phyloP scores from a whole-genome alignment of 371 early-diverging fungal species.

The Apophysomyces variabilis region DNA sequence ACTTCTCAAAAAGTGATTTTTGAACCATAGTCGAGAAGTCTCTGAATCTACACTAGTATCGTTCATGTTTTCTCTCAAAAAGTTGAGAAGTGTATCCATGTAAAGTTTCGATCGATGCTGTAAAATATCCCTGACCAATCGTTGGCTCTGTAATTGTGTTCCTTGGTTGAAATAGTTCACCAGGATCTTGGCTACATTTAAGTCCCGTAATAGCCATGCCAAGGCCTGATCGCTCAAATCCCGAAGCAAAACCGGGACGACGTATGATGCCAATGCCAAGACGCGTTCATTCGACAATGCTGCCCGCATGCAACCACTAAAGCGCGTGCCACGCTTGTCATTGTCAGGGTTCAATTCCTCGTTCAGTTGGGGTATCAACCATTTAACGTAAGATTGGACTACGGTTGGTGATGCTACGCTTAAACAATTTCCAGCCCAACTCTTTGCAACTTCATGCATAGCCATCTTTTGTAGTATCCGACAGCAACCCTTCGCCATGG shows the following conservation, averaged over 20 bases:
- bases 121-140: conserved; percentile 24
- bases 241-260: conserved; percentile 30
- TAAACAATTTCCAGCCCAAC: conserved; percentile 34
- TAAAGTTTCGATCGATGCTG: conserved; percentile 28
- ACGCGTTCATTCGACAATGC: conserved; percentile 15
- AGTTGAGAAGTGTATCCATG: conserved; percentile 26
- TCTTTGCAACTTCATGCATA: conserved; percentile 4
- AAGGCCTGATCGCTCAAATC: conserved; percentile 14
- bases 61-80: conserved; percentile 24
- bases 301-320: conserved; percentile 4
- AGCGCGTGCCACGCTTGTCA: background rate
- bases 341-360: conserved; percentile 4
- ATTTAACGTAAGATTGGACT: conserved; percentile 28
- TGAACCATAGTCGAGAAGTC: conserved; percentile 37
- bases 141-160: conserved; percentile 30
- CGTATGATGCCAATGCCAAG: conserved; percentile 14
- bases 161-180: conserved; percentile 36
- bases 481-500: conserved; percentile 28
- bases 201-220: conserved; percentile 20
- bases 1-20: conserved; percentile 34
- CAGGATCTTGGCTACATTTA: conserved; percentile 14
- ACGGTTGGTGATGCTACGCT: conserved; percentile 23
- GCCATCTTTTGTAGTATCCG: conserved; percentile 27
- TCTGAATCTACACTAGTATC: conserved; percentile 14
- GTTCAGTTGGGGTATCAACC: conserved; percentile 25